phyloP scores from a whole-genome alignment of 2,329 filamentous ascomycete species.

The Cercospora janseana region DNA sequence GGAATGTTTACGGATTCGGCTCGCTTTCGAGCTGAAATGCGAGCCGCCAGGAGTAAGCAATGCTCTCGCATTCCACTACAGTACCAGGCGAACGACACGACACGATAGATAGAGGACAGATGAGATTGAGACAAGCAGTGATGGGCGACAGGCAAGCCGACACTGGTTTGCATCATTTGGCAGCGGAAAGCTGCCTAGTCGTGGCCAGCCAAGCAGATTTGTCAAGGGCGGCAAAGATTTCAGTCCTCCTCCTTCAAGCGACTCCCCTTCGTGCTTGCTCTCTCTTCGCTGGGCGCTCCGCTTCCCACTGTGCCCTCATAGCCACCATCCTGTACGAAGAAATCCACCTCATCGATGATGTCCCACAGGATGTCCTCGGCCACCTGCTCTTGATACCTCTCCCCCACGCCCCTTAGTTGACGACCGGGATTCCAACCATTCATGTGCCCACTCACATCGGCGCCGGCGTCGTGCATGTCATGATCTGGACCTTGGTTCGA shows the following conservation, averaged over 20 bases:
- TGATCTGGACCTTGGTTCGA: conserved; percentile 33
- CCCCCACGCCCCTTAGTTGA: conserved; percentile 61
- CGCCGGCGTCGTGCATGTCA: conserved; percentile 33
- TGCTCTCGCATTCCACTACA: too few relatives aligned
- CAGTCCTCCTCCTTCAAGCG: conserved; percentile 27
- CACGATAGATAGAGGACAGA: too few relatives aligned
- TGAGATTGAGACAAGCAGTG: too few relatives aligned
- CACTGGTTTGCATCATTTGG: too few relatives aligned
- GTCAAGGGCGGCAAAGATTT: too few relatives aligned
- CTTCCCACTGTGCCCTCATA: conserved; percentile 36
- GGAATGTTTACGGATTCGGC: too few relatives aligned
- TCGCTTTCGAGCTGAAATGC: too few relatives aligned
- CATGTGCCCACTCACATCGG: conserved; percentile 24
- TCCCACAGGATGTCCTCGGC: conserved; percentile 92
- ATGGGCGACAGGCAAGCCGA: too few relatives aligned
- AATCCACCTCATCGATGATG: conserved; percentile 90
- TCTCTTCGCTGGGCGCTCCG: conserved; percentile 26
- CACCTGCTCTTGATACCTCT: conserved; percentile 88
- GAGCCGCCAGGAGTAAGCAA: too few relatives aligned
- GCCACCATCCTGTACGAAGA: conserved; percentile 69
- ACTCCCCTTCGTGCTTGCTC: conserved; percentile 23
- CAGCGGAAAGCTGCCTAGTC: too few relatives aligned
- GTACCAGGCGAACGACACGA: too few relatives aligned
- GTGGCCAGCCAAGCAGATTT: too few relatives aligned
- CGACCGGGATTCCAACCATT: conserved; percentile 37